Base-by-base conservation (phyloP, 2,329 filamentous ascomycete genomes). In the Pseudopithomyces maydicus region DNA sequence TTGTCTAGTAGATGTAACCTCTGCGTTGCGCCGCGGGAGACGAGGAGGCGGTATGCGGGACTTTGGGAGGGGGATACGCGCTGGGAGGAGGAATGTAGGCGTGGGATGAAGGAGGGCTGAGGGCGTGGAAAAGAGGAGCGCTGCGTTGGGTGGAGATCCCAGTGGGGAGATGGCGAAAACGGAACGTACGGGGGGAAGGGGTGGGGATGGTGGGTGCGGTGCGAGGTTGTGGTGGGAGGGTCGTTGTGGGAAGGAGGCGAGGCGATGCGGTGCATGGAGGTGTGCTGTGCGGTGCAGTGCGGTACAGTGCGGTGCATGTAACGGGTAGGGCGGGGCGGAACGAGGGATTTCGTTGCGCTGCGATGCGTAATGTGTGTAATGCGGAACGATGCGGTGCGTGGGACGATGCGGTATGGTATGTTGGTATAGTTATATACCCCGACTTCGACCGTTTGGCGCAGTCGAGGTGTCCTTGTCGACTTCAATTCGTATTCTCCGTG, bases 21-120 rank as follows among this genome's bases (percentile, higher is more conserved):
- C 41, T 67, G 65, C 1, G 65, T 67, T 26, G 44, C 35, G 1
- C 52, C 61, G 7, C 59, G 47, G 2, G 63, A 67, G 14, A 66
- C 41, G 39, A 67, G 61, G n/a, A 62, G 61, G 45, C 65, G 52
- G 46, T 67, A 67, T 36, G 44, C n/a, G 29, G 4, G 54, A 17
- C 23, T 42, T 20, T 33, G 35, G 35, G 7, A 8, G 12, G 6
- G 14, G 35, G 35, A n/a, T 11, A 38, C 17, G 35, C 35, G 35
- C 5, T 38, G 14, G 7, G 7, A 14, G 32, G 7, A 33, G 7
- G 32, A 14, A 33, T 7, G 7, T 14, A 14, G 32, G 32, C 32
- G 14, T 33, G 32, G 39, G 19, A 42, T 11, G 19, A 8, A 42
- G 12, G 3, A 6, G 6, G 10, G 17, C 10, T 15, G 19, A 19